Conservation (phyloP, 2,329 filamentous ascomycete species). For the Colletotrichum paranaense region DNA sequence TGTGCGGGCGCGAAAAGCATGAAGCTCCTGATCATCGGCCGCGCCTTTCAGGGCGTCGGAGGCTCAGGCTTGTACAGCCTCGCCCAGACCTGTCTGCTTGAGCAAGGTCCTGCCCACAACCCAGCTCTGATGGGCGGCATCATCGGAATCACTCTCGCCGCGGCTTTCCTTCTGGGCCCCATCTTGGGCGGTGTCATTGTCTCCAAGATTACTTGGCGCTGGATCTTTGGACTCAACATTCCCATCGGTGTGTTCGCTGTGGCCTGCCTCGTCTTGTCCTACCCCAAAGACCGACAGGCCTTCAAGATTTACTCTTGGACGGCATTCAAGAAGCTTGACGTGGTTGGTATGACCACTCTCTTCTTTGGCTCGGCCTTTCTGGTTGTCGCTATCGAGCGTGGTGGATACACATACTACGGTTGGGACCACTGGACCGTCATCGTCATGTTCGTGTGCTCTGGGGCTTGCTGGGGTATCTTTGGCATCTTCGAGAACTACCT, state of each 20-base stretch:
- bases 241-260: conserved; percentile 61
- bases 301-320: conserved; percentile 51
- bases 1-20: conserved; percentile 63
- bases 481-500: conserved; percentile 59
- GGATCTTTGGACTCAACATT: conserved; percentile 72
- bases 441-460: conserved; percentile 58
- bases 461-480: conserved; percentile 60
- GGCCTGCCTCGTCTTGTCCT: conserved; percentile 58
- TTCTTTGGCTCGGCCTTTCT: conserved; percentile 64
- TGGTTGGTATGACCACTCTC: conserved; percentile 62
- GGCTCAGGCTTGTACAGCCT: conserved; percentile 72
- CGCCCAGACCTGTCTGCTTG: conserved; percentile 67
- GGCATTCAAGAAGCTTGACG: conserved; percentile 62
- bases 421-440: conserved; percentile 67
- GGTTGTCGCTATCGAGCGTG: conserved; percentile 68
- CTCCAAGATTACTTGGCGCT: conserved; percentile 65
- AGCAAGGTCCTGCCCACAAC: conserved; percentile 64
- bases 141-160: conserved; percentile 65
- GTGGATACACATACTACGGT: conserved; percentile 60
- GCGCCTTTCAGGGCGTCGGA: conserved; percentile 70
- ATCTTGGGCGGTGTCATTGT: conserved; percentile 68
- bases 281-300: conserved; percentile 51
- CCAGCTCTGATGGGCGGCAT: conserved; percentile 66
- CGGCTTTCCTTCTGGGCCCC: conserved; percentile 69
- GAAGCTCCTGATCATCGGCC: conserved; percentile 65